A percentile compares a stretch with the other conserved stretches of the same genome.
Conservation (phyloP, 108 stramenopile genomes). For the Cyclotella baltica region DNA sequence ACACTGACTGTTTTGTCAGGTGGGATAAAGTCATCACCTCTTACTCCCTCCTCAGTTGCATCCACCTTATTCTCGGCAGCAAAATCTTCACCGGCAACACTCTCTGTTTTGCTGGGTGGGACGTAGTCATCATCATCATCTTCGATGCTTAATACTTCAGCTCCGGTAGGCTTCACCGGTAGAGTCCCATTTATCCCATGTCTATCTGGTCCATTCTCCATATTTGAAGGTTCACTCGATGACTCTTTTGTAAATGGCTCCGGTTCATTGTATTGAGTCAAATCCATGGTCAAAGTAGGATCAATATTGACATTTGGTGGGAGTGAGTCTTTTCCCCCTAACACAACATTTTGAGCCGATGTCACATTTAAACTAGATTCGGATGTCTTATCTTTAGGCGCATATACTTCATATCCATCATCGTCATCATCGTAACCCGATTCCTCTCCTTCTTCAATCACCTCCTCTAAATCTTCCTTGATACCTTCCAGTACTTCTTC, state of each 20-base stretch:
- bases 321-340: conserved; percentile 6
- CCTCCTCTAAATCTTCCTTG: conserved; percentile 11
- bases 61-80: background rate
- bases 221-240: conserved; percentile 17
- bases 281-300: conserved; percentile 49
- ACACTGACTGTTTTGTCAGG: background rate
- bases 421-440: conserved; percentile 20
- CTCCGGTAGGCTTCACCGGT: background rate
- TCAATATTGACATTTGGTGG: conserved; percentile 23
- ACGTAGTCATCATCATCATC: conserved; percentile 1
- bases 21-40: background rate
- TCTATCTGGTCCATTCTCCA: conserved; percentile 27
- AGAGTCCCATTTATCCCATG: background rate
- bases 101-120: background rate
- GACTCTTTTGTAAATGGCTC: conserved; percentile 20
- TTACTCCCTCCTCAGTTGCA: background rate
- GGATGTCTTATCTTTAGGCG: background rate
- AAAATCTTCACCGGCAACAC: background rate
- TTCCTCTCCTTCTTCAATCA: background rate
- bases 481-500: conserved; percentile 31
- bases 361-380: conserved; percentile 1
- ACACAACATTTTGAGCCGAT: too few relatives aligned
- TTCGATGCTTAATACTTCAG: background rate
- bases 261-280: conserved; percentile 38
- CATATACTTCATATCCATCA: conserved; percentile 21